phyloP scores from a whole-genome alignment of 2,329 filamentous ascomycete species.

The Moelleriella libera region DNA sequence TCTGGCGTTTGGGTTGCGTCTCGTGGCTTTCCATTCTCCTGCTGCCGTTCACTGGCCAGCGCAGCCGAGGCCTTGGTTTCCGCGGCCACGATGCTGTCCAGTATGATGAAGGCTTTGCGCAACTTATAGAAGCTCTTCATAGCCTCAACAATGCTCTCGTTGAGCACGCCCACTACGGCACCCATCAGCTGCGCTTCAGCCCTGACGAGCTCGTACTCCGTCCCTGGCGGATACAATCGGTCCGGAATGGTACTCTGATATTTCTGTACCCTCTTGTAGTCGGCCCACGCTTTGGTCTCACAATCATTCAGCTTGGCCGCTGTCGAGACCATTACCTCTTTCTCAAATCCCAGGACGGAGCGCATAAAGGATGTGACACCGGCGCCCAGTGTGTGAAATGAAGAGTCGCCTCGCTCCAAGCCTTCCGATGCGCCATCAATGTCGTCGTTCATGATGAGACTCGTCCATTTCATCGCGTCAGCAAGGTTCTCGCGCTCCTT shows the following conservation, averaged over 20 bases:
- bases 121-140: slow-evolving; percentile 88
- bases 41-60: slow-evolving; percentile 19
- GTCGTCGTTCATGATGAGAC: slow-evolving; percentile 77
- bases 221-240: slow-evolving; percentile 63
- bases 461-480: slow-evolving; percentile 49
- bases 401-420: slow-evolving; percentile 57
- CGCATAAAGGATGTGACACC: slow-evolving; percentile 74
- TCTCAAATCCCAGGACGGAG: slow-evolving; percentile 81
- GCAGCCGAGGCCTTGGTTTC: slow-evolving; percentile 37
- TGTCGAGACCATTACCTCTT: slow-evolving; percentile 78
- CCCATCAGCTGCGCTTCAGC: slow-evolving; percentile 81
- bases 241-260: slow-evolving; percentile 27
- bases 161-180: slow-evolving; percentile 76
- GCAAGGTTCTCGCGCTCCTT: slow-evolving; percentile 40
- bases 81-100: slow-evolving; percentile 65
- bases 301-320: slow-evolving; percentile 57
- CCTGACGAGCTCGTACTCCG: slow-evolving; percentile 73
- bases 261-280: slow-evolving; percentile 62
- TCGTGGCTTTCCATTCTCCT: slow-evolving; percentile 19
- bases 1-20: slow-evolving; percentile 28
- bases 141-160: slow-evolving; percentile 83
- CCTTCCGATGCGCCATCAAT: slow-evolving; percentile 68
- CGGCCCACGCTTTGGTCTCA: slow-evolving; percentile 61
- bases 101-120: slow-evolving; percentile 70
- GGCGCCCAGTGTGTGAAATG: slow-evolving; percentile 78